Evolutionary conservation across 176 grass and related monocot species (phyloP).

Genomic region (Aegilops speltoides): DNA sequence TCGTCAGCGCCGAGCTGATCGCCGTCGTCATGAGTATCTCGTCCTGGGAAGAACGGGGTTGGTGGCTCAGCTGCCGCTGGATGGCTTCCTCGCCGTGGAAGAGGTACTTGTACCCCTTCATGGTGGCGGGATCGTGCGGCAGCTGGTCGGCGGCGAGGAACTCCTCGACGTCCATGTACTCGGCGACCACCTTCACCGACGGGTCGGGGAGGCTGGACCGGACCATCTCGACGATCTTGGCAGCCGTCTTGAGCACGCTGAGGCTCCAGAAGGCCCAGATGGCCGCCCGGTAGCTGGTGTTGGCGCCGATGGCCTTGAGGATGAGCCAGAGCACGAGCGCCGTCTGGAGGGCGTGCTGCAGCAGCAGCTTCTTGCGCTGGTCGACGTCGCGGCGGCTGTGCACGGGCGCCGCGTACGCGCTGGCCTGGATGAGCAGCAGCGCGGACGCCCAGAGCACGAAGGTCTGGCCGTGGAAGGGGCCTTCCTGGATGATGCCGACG

Average conservation of each 20-base stretch:
- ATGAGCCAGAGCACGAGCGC: slow-evolving; percentile 37
- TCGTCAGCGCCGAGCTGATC: not conserved
- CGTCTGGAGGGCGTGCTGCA: slow-evolving; percentile 45
- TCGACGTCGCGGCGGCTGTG: slow-evolving; percentile 44
- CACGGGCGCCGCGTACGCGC: slow-evolving; percentile 31
- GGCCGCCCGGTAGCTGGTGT: not conserved
- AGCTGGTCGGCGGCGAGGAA: not conserved
- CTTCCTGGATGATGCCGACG: not conserved
- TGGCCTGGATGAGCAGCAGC: slow-evolving; percentile 42
- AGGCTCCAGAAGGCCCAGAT: not conserved
- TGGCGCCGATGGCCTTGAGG: slow-evolving; percentile 7
- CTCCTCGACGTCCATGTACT: slow-evolving; percentile 55
- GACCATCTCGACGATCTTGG: not conserved
- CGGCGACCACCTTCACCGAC: not conserved
- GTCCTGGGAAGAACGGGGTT: not conserved
- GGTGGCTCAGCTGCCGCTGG: not conserved
- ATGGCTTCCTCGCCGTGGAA: slow-evolving; percentile 52
- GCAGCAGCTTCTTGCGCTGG: slow-evolving; percentile 55
- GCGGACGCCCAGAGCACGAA: slow-evolving; percentile 50
- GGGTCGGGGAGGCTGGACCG: not conserved
- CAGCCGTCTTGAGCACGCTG: not conserved
- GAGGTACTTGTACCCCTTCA: slow-evolving; percentile 50
- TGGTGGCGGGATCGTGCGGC: not conserved
- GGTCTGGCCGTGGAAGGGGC: slow-evolving; percentile 40
- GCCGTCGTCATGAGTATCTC: not conserved